Percentiles rank a stretch among this genome's conserved stretches.
phyloP scores from a whole-genome alignment of 768 basidiomycete species.

The Saitozyma podzolica region DNA sequence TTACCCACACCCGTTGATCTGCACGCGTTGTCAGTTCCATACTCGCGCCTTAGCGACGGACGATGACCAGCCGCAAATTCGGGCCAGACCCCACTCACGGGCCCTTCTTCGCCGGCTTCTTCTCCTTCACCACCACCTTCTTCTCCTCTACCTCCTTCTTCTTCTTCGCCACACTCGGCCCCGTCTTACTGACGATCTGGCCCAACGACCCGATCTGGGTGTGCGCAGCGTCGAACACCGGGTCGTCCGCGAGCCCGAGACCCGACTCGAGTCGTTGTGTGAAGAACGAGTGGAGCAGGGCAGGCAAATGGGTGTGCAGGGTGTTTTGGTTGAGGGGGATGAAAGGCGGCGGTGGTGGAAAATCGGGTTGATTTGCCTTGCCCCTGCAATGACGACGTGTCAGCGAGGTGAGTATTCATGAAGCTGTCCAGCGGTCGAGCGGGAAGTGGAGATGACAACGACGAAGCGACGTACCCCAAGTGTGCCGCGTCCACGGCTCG shows the following conservation, averaged over 20 bases:
- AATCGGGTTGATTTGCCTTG: constrained; percentile 60
- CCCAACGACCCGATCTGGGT: constrained; percentile 43
- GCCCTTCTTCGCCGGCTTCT: constrained; percentile 30
- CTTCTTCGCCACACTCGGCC: constrained; percentile 17
- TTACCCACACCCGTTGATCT: constrained; percentile 36
- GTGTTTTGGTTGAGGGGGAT: constrained; percentile 67
- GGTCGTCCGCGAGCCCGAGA: constrained; percentile 33
- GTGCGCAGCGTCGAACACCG: constrained; percentile 35
- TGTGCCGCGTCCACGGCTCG: constrained; percentile 16
- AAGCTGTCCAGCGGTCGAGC: not conserved
- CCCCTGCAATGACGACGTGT: not conserved
- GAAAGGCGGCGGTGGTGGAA: constrained; percentile 80
- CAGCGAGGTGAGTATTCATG: not conserved
- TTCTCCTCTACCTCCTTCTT: constrained; percentile 7
- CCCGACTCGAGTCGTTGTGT: constrained; percentile 33
- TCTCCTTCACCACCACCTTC: not conserved
- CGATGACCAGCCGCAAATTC: not conserved
- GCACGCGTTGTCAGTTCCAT: constrained; percentile 6
- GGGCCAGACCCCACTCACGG: constrained; percentile 22
- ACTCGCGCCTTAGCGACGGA: not conserved
- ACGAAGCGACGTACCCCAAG: constrained; percentile 19
- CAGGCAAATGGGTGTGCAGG: constrained; percentile 73
- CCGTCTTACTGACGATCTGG: constrained; percentile 36
- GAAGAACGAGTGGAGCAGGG: constrained; percentile 76
- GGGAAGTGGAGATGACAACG: not conserved